Conservation (phyloP, 768 basidiomycete genomes). For the Termitomyces titanicus region DNA sequence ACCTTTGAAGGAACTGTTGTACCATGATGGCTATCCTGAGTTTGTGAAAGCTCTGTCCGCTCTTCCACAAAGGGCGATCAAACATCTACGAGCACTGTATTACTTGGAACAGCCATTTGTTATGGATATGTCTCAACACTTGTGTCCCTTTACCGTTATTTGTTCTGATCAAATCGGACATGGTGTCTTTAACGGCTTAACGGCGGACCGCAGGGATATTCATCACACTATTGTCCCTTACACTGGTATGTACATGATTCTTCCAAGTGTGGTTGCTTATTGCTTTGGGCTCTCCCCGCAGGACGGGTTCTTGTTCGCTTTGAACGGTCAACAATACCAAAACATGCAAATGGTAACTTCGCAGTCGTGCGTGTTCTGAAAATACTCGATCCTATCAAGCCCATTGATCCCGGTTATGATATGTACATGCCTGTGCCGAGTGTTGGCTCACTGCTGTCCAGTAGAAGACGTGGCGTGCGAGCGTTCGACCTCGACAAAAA, state of each 20-base stretch:
- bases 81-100: background rate
- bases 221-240: background rate
- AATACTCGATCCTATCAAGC: conserved; percentile 9
- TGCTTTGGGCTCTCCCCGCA: background rate
- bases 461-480: background rate
- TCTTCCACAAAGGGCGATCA: background rate
- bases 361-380: conserved; percentile 26
- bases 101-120: conserved; percentile 2
- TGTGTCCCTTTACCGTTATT: background rate
- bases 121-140: background rate
- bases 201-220: too few species aligned
- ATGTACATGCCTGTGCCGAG: background rate
- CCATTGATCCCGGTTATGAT: conserved; percentile 13
- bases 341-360: conserved; percentile 26
- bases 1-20: background rate
- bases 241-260: background rate
- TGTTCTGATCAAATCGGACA: background rate
- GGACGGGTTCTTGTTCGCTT: conserved; percentile 13
- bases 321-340: conserved; percentile 12
- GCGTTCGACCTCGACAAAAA: background rate
- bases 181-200: too few species aligned
- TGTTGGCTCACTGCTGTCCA: background rate
- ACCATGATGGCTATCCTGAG: background rate
- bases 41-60: background rate
- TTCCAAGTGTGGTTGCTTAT: background rate